A percentile compares a stretch with the other conserved stretches of the same genome.
phyloP scores from a whole-genome alignment of 257 asterid genomes.

The Misopates orontium region DNA sequence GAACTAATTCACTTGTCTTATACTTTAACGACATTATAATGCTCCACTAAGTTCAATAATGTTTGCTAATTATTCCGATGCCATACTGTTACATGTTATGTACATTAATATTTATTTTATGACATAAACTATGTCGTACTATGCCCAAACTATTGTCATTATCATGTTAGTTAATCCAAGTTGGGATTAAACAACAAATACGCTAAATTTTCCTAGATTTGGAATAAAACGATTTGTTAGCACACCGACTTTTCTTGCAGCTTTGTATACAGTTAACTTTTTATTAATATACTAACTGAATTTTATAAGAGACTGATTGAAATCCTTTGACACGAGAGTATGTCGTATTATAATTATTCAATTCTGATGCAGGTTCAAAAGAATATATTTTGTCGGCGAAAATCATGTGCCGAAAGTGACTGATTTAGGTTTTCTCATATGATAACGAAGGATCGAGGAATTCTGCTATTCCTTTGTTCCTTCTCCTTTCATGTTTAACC shows the following conservation, averaged over 20 bases:
- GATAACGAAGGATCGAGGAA: no score
- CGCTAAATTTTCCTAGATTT: slow-evolving; percentile 30
- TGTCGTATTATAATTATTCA: slow-evolving; percentile 20
- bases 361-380: background rate
- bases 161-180: slow-evolving; percentile 43
- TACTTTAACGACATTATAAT: slow-evolving; percentile 37
- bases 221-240: slow-evolving; percentile 18
- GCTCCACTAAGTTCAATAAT: slow-evolving; percentile 35
- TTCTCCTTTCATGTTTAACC: no score
- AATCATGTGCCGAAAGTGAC: slow-evolving; percentile 12
- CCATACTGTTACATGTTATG: slow-evolving; percentile 22
- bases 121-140: slow-evolving; percentile 32
- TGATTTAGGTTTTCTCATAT: background rate
- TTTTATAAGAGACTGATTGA: slow-evolving; percentile 28
- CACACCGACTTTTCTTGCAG: slow-evolving; percentile 34
- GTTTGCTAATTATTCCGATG: slow-evolving; percentile 41
- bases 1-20: slow-evolving; percentile 37
- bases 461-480: no score
- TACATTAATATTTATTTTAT: background rate
- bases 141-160: slow-evolving; percentile 37
- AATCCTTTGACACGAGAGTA: slow-evolving; percentile 20
- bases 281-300: slow-evolving; percentile 13
- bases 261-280: background rate
- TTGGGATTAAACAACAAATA: slow-evolving; percentile 22
- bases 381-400: slow-evolving; percentile 33